Evolutionary conservation across 1,139 yeast genomes (phyloP), one percentile per base, ranked within the genome.

Genomic region (Blastobotrys elegans): DNA sequence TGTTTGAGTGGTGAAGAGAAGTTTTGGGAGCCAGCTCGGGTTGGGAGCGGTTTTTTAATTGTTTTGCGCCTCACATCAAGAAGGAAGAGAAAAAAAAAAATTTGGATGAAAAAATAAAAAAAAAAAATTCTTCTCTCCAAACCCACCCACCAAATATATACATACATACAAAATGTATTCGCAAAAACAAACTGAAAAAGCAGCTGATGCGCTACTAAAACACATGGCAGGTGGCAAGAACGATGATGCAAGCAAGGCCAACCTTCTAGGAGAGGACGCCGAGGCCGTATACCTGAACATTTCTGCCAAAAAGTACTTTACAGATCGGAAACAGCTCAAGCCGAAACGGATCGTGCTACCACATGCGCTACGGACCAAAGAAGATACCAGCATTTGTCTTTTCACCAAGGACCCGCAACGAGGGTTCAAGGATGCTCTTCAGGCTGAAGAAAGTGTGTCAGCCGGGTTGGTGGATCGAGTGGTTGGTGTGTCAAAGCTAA

Each of bases 371-470:
- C 65, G 73, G 39, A 60, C 69, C 29, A 74, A 73, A 20, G 56
- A 56, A 17, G 75, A 75, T 51, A 71, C 79, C 57, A 44, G 76
- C 50, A 74, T 85, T 35, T 85, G 96, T 63, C 68, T 92, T 55
- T 78, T 92, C 53, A 73, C 84, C 34, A 81, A 88, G 61, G 96
- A 88, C 67, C 72, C 79, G 62, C 70, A 79, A 65, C 66, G 86
- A 64, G 65, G 73, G 49, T 76, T 78, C 50, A 82, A 79, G 53
- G 77, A 80, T 49, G 73, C 83, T 49, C 80, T 80, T 54, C 66
- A 75, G 49, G 33, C 20, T 13, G 90, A 83, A 62, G 74, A 71
- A 44, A 77, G 76, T 40, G 54, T 48, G 14, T 49, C 60, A n/a
- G 50, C 54, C 21, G 56, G 52, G 33, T 47, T 58, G 29, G 58